These are phyloP conservation scores for Metschnikowia lochheadii DNA, from an alignment of 805 yeast species.

Conservation along the genomic window DNA sequence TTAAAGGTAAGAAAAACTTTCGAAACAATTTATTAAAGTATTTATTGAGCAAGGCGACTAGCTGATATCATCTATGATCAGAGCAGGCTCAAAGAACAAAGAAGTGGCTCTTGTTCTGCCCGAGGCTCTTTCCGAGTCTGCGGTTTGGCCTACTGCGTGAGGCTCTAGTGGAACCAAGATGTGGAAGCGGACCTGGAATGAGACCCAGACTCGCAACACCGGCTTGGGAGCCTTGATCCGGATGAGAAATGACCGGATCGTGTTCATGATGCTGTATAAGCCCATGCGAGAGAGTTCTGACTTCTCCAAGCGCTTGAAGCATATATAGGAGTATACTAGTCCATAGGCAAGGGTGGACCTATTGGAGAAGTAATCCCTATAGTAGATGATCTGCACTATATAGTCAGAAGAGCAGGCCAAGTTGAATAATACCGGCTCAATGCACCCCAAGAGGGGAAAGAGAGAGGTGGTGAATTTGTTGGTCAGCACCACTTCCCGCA, in stretches of 20 bases:
- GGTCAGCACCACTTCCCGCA: conserved; percentile 13
- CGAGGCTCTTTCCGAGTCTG: conserved; percentile 7
- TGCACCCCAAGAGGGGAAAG: conserved; percentile 12
- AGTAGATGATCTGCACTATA: conserved; percentile 11
- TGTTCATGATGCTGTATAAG: conserved; percentile 12
- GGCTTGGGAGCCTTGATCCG: conserved; percentile 5
- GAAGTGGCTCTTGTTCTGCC: conserved; percentile 14
- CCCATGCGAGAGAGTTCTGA: conserved; percentile 13
- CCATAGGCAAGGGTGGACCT: conserved; percentile 11
- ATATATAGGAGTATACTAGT: conserved; percentile 13
- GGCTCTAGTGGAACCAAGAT: conserved; percentile 12
- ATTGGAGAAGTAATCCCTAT: conserved; percentile 8
- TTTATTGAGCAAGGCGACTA: background rate
- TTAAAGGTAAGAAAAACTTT: too few species aligned
- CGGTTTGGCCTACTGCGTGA: conserved; percentile 5
- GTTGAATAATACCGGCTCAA: conserved; percentile 15
- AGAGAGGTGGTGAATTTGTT: conserved; percentile 13
- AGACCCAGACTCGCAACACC: conserved; percentile 4
- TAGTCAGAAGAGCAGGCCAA: conserved; percentile 14
- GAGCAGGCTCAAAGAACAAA: conserved; percentile 13
- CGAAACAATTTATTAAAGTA: background rate
- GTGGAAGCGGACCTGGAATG: conserved; percentile 8
- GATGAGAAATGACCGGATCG: conserved; percentile 5
- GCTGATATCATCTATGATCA: conserved; percentile 14
- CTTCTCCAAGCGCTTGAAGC: conserved; percentile 14